A percentile compares a stretch with the other conserved stretches of the same genome.
Conservation (phyloP, 1,284 basidiomycete genomes). For the Ganoderma leucocontextum region DNA sequence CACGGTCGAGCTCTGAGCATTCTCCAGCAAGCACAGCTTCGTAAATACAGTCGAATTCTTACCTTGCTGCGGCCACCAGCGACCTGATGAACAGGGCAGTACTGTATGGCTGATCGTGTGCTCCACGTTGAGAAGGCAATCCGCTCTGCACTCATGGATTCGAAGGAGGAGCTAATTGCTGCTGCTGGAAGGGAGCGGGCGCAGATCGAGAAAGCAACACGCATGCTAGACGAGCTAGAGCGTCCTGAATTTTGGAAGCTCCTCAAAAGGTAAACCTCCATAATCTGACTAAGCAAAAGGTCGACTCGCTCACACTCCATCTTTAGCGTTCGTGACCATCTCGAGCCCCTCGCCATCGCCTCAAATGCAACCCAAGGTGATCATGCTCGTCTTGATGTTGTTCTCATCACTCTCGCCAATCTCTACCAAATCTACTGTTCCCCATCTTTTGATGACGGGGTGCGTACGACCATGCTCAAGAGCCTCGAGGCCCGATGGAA, state of each 20-base stretch:
- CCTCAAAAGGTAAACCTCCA: too few relatives aligned
- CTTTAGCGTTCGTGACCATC: background rate
- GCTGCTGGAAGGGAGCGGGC: too few relatives aligned
- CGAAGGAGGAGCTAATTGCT: too few relatives aligned
- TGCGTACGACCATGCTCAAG: conserved; percentile 36
- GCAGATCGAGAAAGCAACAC: too few relatives aligned
- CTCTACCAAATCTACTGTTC: conserved; percentile 37
- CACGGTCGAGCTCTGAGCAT: conserved; percentile 41
- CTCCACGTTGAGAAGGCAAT: too few relatives aligned
- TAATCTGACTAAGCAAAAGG: conserved; percentile 16
- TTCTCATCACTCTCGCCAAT: conserved; percentile 47
- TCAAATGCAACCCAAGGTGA: conserved; percentile 47
- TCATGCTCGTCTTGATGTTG: conserved; percentile 45
- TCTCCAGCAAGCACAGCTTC: conserved; percentile 30
- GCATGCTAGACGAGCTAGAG: too few relatives aligned
- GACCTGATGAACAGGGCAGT: too few relatives aligned
- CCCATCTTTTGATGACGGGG: too few relatives aligned
- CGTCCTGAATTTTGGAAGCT: too few relatives aligned
- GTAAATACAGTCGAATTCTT: conserved; percentile 7
- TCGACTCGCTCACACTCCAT: conserved; percentile 35
- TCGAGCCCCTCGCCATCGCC: conserved; percentile 50
- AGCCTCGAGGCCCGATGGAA: conserved; percentile 51
- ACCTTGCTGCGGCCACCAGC: conserved; percentile 21
- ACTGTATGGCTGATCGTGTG: too few relatives aligned
- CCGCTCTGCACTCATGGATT: too few relatives aligned